phyloP scores from a whole-genome alignment of 345 rosid species.

The Populus pruinosa region DNA sequence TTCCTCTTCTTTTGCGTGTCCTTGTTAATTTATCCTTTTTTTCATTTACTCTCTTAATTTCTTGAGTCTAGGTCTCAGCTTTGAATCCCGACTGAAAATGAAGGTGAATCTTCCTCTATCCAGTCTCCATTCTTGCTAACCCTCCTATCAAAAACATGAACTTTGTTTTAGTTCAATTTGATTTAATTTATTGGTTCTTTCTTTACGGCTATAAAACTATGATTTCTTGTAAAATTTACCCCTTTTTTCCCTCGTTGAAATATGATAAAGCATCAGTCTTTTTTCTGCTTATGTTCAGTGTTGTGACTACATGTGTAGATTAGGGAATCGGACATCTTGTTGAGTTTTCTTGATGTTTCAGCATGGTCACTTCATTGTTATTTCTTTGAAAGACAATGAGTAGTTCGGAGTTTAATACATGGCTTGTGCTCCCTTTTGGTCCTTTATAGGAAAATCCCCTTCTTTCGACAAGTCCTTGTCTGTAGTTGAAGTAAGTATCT shows the following conservation, averaged over 20 bases:
- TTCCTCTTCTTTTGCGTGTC: background rate
- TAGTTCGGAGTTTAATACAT: background rate
- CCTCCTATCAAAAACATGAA: background rate
- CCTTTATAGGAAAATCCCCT: background rate
- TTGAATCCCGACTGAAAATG: constrained; percentile 17
- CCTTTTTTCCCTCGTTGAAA: background rate
- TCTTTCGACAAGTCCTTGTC: background rate
- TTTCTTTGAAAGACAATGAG: background rate
- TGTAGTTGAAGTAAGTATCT: background rate
- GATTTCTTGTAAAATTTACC: background rate
- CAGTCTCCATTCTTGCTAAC: background rate
- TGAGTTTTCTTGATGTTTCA: background rate
- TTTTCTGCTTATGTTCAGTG: background rate
- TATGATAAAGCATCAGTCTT: background rate
- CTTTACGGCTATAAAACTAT: background rate
- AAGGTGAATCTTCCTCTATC: constrained; percentile 27
- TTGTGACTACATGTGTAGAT: background rate
- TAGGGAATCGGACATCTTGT: background rate
- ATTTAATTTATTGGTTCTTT: background rate
- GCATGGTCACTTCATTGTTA: background rate
- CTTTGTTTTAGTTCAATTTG: background rate
- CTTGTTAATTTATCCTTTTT: background rate
- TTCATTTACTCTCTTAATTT: background rate
- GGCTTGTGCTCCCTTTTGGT: background rate
- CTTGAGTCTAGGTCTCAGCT: constrained; percentile 6